A percentile compares a stretch with the other conserved stretches of the same genome.
These are phyloP conservation scores for Gracilaria vermiculophylla DNA, from an alignment of 23 red algal species.

Conservation along the genomic window DNA sequence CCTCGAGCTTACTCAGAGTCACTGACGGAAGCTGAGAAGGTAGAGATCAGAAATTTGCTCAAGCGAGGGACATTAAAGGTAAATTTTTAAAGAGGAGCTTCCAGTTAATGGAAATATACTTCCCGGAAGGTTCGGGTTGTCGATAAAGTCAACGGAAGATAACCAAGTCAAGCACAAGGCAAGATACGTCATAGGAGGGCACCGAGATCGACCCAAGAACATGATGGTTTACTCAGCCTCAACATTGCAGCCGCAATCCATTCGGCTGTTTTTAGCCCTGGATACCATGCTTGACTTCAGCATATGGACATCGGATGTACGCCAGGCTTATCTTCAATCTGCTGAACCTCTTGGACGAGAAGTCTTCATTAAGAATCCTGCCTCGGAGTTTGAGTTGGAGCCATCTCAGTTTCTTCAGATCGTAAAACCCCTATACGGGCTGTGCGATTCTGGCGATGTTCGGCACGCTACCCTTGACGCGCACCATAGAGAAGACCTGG, in stretches of 20 bases:
- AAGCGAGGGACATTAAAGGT: background rate
- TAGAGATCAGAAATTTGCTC: background rate
- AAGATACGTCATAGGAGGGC: conserved; percentile 4
- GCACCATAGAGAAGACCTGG: conserved; percentile 12
- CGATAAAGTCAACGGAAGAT: background rate
- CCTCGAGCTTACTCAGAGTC: background rate
- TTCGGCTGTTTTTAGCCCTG: background rate
- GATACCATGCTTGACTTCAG: background rate
- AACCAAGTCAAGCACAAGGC: conserved; percentile 21
- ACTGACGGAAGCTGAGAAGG: background rate
- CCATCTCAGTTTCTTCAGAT: conserved; percentile 24
- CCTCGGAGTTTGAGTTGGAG: conserved; percentile 20
- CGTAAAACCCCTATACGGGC: background rate
- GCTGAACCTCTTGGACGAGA: background rate
- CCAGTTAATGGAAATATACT: background rate
- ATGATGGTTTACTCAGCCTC: conserved; percentile 19
- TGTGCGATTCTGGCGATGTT: conserved; percentile 24
- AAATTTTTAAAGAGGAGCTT: background rate
- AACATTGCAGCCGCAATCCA: conserved; percentile 36
- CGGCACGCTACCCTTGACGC: background rate
- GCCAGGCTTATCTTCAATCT: conserved; percentile 26
- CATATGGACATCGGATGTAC: conserved; percentile 20
- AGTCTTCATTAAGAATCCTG: conserved; percentile 20
- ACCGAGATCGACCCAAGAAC: background rate
- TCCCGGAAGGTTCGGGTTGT: background rate